These are phyloP conservation scores for Chrysoporthe cubensis DNA, from an alignment of 2,329 filamentous ascomycete species.

Conservation along the genomic window DNA sequence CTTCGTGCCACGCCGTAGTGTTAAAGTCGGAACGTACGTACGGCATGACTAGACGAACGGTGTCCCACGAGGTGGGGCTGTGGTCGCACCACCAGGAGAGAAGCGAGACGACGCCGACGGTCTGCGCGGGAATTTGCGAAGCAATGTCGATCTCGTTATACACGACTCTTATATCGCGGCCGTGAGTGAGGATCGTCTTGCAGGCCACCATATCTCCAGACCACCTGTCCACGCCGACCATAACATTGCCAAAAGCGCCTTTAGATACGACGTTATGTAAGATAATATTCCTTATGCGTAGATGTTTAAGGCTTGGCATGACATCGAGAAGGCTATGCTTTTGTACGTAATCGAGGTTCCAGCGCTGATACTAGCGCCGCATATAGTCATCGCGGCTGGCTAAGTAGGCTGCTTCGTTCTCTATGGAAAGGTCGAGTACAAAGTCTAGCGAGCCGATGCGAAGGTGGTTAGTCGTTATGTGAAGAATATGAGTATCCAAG, in stretches of 20 bases:
- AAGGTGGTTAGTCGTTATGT: constrained; percentile 14
- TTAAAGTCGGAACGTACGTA: constrained; percentile 23
- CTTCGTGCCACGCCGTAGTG: constrained; percentile 13
- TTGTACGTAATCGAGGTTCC: not conserved
- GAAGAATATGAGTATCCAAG: not conserved
- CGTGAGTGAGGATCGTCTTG: constrained; percentile 20
- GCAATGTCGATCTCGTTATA: constrained; percentile 11
- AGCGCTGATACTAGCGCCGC: not conserved
- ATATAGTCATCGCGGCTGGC: constrained; percentile 6
- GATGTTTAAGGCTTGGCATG: not conserved
- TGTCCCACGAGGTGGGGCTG: constrained; percentile 15
- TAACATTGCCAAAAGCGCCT: constrained; percentile 27
- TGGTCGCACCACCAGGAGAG: constrained; percentile 7
- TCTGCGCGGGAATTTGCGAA: not conserved
- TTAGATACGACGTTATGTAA: constrained; percentile 24
- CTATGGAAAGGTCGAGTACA: not conserved
- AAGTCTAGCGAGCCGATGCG: constrained; percentile 19
- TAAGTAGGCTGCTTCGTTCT: not conserved
- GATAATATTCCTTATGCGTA: constrained; percentile 12
- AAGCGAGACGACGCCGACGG: not conserved
- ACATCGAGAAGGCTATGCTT: constrained; percentile 1
- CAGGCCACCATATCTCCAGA: constrained; percentile 24
- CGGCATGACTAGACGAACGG: constrained; percentile 26
- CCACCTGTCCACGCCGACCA: constrained; percentile 19
- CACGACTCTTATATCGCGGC: not conserved